Evolutionary conservation across 805 yeast species (phyloP).

Genomic region (Wickerhamomyces hampshirensis): DNA sequence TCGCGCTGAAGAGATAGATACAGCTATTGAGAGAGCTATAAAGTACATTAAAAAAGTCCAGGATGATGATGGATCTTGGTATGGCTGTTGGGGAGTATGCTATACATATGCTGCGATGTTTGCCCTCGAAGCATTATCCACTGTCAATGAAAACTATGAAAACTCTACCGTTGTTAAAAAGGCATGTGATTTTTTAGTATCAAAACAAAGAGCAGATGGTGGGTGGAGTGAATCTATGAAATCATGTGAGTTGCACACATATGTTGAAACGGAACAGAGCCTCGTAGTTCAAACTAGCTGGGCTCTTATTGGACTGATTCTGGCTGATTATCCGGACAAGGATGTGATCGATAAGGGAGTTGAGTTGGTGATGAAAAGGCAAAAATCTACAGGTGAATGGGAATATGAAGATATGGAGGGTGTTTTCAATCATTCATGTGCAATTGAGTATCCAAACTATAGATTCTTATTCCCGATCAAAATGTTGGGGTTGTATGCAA

Average conservation of each 20-base stretch:
- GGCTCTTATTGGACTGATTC: constrained; percentile 77
- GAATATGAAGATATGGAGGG: constrained; percentile 84
- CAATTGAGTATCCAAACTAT: constrained; percentile 94
- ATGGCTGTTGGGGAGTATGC: constrained; percentile 98
- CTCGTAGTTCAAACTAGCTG: constrained; percentile 89
- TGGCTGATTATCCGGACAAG: constrained; percentile 76
- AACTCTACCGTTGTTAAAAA: constrained; percentile 57
- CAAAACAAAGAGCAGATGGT: constrained; percentile 79
- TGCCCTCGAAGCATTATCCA: constrained; percentile 85
- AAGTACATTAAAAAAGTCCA: constrained; percentile 68
- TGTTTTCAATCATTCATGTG: constrained; percentile 90
- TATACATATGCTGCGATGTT: constrained; percentile 96
- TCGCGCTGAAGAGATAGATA: constrained; percentile 55
- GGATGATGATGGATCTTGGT: constrained; percentile 87
- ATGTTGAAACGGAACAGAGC: constrained; percentile 60
- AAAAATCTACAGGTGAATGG: constrained; percentile 79
- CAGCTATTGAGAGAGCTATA: constrained; percentile 72
- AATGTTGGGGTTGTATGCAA: constrained; percentile 73
- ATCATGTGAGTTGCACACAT: constrained; percentile 74
- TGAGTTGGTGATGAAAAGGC: constrained; percentile 57
- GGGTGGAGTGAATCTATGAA: constrained; percentile 98
- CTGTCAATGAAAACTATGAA: constrained; percentile 58
- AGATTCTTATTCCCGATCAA: constrained; percentile 86
- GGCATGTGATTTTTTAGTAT: constrained; percentile 82
- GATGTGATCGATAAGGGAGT: constrained; percentile 61